Evolutionary conservation across 441 rosid species (phyloP), one percentile per base, ranked within the genome.

Genomic region (Populus trichocarpa): DNA sequence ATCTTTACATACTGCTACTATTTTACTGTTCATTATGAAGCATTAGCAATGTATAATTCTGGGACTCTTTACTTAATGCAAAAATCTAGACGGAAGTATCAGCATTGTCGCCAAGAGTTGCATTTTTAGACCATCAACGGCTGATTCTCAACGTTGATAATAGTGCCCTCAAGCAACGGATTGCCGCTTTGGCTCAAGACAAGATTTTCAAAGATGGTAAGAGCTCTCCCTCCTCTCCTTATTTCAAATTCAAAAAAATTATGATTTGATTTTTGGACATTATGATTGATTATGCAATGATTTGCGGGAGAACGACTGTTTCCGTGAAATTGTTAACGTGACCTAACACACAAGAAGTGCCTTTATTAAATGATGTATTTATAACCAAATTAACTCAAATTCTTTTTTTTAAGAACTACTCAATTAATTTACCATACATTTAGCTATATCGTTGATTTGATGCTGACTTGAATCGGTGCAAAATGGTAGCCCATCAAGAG

Each of bases 401-500:
- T 38, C 42, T 38, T 38, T 38, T 7, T 38, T 38, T 33, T 6
- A 33, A 33, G 36, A 33, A 0, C 46, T 40, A 12, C 46, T 40
- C 3, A 40, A 3, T 40, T 11, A 40, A 3, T 40, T 40, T 12
- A 0, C 46, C 14, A 40, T 40, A 40, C 46, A 40, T 40, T 40
- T 40, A 40, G 13, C 46, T 11, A 40, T 11, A 40, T 40, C 46
- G 14, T 40, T 57, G 46, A 30, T 32, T 13, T 13, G 71, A 40
- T 11, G 46, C 13, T 40, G 13, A 11, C 46, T 40, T 2, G 3
- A 40, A 40, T 46, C 12, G 57, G 57, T 46, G 69, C 38, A 42
- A 3, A 66, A 14, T 33, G 85, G 82, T 92, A 94, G 98, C 97
- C 78, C 97, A 91, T 82, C 97, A 94, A 82, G 98, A 89, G 82